Evolutionary conservation across 208 protist genomes (phyloP).

Genomic region (Angomonas ambiguus): DNA sequence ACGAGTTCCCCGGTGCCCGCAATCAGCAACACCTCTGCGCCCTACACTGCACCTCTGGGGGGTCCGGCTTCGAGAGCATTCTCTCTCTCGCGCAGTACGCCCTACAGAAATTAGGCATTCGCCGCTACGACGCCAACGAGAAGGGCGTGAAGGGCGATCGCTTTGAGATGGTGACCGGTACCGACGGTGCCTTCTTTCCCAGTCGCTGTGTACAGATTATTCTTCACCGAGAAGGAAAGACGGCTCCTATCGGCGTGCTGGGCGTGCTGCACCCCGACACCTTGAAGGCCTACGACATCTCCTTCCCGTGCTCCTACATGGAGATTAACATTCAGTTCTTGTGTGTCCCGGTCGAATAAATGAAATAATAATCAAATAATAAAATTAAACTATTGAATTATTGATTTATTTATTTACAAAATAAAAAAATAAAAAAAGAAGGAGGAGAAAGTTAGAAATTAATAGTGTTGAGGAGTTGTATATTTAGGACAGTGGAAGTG

Average conservation of each 20-base stretch:
- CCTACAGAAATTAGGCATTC: constrained; percentile 71
- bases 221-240: constrained; percentile 26
- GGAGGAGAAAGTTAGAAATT: no score
- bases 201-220: constrained; percentile 86
- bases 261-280: constrained; percentile 90
- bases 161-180: constrained; percentile 9
- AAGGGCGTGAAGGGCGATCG: not conserved
- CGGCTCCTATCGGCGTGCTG: constrained; percentile 60
- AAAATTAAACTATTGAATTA: not conserved
- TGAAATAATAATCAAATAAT: constrained; percentile 3
- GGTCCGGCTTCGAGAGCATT: constrained; percentile 79
- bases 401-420: not conserved
- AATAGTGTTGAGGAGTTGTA: no score
- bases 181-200: constrained; percentile 88
- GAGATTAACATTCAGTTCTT: constrained; percentile 92
- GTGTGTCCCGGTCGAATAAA: constrained; percentile 20
- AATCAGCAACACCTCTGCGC: constrained; percentile 90
- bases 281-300: constrained; percentile 90
- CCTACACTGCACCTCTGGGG: constrained; percentile 72
- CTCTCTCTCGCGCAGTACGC: constrained; percentile 66
- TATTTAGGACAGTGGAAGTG: no score
- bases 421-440: not conserved
- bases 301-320: constrained; percentile 89
- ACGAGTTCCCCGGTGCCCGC: constrained; percentile 74
- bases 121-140: not conserved